Percentiles rank a stretch among this genome's conserved stretches.
These are phyloP conservation scores for Globisporangium sylvaticum DNA, from an alignment of 352 stramenopile species.

Conservation along the genomic window DNA sequence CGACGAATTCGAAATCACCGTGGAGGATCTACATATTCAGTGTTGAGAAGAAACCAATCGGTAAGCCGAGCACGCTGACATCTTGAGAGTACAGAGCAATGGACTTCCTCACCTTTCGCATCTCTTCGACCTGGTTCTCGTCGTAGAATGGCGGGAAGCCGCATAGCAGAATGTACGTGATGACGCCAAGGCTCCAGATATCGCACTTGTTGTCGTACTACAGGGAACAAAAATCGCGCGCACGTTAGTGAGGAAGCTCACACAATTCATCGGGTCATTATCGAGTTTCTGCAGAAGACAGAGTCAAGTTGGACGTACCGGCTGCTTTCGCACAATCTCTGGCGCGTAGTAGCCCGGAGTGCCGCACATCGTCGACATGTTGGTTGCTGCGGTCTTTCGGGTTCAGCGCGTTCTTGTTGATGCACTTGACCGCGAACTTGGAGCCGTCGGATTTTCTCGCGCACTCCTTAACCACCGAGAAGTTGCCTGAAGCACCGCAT, in stretches of 20 bases:
- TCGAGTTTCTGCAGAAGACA: background rate
- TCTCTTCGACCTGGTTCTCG: constrained; percentile 84
- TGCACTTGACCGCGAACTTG: constrained; percentile 79
- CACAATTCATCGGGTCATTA: too few relatives aligned
- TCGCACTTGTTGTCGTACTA: constrained; percentile 95
- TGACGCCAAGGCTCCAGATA: constrained; percentile 93
- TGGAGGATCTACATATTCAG: constrained; percentile 55
- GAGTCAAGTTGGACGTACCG: constrained; percentile 21
- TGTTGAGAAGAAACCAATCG: too few relatives aligned
- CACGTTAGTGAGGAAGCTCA: background rate
- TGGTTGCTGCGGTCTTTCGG: constrained; percentile 76
- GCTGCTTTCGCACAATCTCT: constrained; percentile 93
- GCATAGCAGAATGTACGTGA: constrained; percentile 93
- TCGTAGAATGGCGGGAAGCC: constrained; percentile 97
- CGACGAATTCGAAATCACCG: constrained; percentile 89
- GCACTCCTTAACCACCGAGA: constrained; percentile 81
- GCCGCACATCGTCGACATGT: constrained; percentile 87
- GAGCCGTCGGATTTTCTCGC: constrained; percentile 41
- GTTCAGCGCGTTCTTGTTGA: constrained; percentile 77
- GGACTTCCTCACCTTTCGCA: constrained; percentile 64
- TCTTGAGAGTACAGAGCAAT: too few relatives aligned
- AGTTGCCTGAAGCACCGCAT: constrained; percentile 50
- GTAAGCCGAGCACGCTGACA: background rate
- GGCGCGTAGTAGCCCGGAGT: constrained; percentile 96
- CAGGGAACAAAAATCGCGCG: background rate